Conservation (phyloP, 805 yeast genomes). For the Candida quercuum region DNA sequence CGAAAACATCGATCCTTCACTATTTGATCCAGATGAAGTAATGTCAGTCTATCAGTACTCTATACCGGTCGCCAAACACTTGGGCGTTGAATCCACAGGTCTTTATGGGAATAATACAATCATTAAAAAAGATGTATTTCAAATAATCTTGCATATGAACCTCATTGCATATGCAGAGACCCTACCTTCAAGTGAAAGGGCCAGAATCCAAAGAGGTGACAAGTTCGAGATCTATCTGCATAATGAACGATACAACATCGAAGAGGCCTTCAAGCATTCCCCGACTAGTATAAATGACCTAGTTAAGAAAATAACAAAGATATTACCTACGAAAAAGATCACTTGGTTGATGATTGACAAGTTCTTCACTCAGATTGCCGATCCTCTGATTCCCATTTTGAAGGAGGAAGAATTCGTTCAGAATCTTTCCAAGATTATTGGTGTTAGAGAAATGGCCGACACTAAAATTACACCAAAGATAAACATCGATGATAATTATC, state of each 20-base stretch:
- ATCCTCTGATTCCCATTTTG: constrained; percentile 56
- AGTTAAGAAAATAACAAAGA: constrained; percentile 27
- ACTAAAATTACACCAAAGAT: constrained; percentile 24
- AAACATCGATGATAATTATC: constrained; percentile 8
- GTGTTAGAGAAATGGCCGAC: constrained; percentile 27
- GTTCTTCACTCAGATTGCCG: constrained; percentile 37
- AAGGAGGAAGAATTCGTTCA: constrained; percentile 45
- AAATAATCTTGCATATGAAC: constrained; percentile 11
- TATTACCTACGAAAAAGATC: constrained; percentile 47
- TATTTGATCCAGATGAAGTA: constrained; percentile 11
- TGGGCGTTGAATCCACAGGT: constrained; percentile 15
- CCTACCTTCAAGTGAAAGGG: background rate
- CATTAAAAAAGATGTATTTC: constrained; percentile 16
- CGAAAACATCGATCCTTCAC: constrained; percentile 14
- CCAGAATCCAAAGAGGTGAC: constrained; percentile 1
- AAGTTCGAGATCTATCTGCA: constrained; percentile 12
- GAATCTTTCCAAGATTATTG: constrained; percentile 39
- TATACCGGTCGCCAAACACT: constrained; percentile 10
- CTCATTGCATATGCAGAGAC: constrained; percentile 7
- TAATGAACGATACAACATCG: constrained; percentile 14
- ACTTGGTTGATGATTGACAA: constrained; percentile 53
- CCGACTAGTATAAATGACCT: constrained; percentile 12
- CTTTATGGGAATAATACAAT: constrained; percentile 15
- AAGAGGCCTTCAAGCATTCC: constrained; percentile 14
- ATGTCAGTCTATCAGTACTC: constrained; percentile 10